A percentile compares a stretch with the other conserved stretches of the same genome.
These are phyloP conservation scores for Podaxis pistillaris DNA, from an alignment of 768 basidiomycete genomes.

Conservation along the genomic window DNA sequence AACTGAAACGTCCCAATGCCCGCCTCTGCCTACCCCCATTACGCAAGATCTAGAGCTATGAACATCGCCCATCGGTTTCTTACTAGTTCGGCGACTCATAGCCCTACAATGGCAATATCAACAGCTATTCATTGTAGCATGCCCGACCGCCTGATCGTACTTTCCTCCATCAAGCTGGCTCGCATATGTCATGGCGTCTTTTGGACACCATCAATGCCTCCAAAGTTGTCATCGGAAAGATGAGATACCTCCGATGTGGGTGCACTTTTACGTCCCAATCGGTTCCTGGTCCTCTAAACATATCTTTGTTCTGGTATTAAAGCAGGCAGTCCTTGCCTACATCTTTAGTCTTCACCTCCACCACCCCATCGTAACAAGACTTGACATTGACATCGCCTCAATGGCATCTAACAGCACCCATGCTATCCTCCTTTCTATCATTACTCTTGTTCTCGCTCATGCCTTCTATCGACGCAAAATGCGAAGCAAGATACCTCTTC, in stretches of 20 bases:
- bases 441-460: conserved; percentile 6
- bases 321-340: neutral
- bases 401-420: conserved; percentile 1
- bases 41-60: neutral
- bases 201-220: neutral
- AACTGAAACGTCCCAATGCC: neutral
- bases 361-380: neutral
- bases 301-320: neutral
- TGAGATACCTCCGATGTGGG: conserved; percentile 1
- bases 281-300: neutral
- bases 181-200: conserved; percentile 2
- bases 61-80: neutral
- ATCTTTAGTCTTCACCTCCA: neutral
- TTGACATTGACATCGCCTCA: neutral
- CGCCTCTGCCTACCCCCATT: conserved; percentile 6
- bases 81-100: neutral
- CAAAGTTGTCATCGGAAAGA: neutral
- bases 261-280: conserved; percentile 2
- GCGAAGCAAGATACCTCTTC: conserved; percentile 22
- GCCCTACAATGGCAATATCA: conserved; percentile 2
- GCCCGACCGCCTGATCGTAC: neutral
- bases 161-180: conserved; percentile 11
- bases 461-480: conserved; percentile 3
- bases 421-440: conserved; percentile 1
- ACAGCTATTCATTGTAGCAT: neutral